phyloP scores from a whole-genome alignment of 2,329 filamentous ascomycete species.

The Xylariomycetidae sp. region DNA sequence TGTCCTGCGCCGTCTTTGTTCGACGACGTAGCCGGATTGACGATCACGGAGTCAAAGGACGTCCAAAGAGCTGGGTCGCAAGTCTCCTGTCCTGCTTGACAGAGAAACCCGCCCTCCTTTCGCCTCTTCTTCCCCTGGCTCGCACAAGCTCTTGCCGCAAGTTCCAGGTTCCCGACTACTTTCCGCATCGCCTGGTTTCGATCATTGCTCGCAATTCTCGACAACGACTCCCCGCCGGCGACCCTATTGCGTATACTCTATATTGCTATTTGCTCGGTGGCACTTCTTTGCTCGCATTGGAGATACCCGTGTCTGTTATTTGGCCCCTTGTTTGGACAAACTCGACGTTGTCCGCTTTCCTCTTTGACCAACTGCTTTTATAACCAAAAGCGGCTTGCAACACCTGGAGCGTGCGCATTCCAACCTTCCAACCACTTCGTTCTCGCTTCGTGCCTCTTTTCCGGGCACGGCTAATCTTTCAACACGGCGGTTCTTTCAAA shows the following conservation, averaged over 20 bases:
- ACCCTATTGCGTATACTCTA: slow-evolving; percentile 21
- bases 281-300: slow-evolving; percentile 18
- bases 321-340: slow-evolving; percentile 20
- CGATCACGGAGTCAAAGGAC: slow-evolving; percentile 1
- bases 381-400: slow-evolving; percentile 24
- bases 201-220: too few relatives aligned
- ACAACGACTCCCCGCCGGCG: too few relatives aligned
- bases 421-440: slow-evolving; percentile 20
- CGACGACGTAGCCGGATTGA: slow-evolving; percentile 6
- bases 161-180: too few relatives aligned
- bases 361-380: slow-evolving; percentile 23
- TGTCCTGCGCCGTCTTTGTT: slow-evolving; percentile 24
- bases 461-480: slow-evolving; percentile 54
- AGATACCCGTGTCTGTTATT: slow-evolving; percentile 22
- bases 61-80: too few relatives aligned
- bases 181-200: too few relatives aligned
- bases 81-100: too few relatives aligned
- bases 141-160: too few relatives aligned
- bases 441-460: slow-evolving; percentile 33
- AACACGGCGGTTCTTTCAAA: slow-evolving; percentile 80
- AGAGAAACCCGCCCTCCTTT: too few relatives aligned
- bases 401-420: slow-evolving; percentile 18
- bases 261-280: slow-evolving; percentile 17
- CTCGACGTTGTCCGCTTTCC: slow-evolving; percentile 18
- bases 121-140: too few relatives aligned